phyloP scores from a whole-genome alignment of 108 stramenopile species.

The Stephanodiscus minutulus region DNA sequence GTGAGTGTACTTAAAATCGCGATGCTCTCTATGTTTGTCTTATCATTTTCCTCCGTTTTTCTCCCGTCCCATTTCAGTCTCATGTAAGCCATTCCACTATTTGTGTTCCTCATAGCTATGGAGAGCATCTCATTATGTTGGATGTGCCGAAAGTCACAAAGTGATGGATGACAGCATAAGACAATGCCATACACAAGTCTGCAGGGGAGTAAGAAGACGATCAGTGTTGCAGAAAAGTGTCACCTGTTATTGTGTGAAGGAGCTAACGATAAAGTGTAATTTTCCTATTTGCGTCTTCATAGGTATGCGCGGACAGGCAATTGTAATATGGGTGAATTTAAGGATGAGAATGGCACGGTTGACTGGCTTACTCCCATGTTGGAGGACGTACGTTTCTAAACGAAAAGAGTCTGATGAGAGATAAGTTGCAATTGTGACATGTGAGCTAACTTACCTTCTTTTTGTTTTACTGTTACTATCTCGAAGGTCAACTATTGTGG shows the following conservation, averaged over 20 bases:
- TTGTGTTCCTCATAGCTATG: slow-evolving; percentile 5
- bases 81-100: neutral
- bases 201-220: slow-evolving; percentile 18
- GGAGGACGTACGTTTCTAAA: slow-evolving; percentile 20
- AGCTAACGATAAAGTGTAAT: neutral
- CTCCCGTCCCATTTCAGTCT: slow-evolving; percentile 4
- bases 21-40: neutral
- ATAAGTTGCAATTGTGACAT: neutral
- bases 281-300: neutral
- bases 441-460: neutral
- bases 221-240: neutral
- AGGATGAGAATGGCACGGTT: slow-evolving; percentile 8
- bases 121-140: slow-evolving; percentile 35
- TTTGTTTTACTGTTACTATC: neutral
- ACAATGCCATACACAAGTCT: slow-evolving; percentile 44
- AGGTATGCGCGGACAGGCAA: slow-evolving; percentile 36
- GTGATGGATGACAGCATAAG: neutral
- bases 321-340: slow-evolving; percentile 28
- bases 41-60: neutral
- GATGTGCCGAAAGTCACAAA: slow-evolving; percentile 38
- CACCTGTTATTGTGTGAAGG: neutral
- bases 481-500: neutral
- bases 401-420: neutral
- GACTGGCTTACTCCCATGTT: slow-evolving; percentile 36
- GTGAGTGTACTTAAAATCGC: neutral